Percentiles rank a stretch among this genome's conserved stretches.
Evolutionary conservation across 768 basidiomycete genomes (phyloP).

Genomic region (Tephrocybe sp.): DNA sequence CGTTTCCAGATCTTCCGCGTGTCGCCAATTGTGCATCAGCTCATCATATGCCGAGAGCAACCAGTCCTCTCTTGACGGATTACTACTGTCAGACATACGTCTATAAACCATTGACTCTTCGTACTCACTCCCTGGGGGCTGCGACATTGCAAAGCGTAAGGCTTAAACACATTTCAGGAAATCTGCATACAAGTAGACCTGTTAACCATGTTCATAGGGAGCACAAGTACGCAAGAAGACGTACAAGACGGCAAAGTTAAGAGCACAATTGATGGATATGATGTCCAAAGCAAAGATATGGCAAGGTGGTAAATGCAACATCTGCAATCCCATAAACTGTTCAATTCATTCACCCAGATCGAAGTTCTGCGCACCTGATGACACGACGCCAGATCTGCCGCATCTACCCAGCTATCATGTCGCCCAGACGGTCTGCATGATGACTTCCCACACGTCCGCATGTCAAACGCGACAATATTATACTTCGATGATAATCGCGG

Average conservation of each 20-base stretch:
- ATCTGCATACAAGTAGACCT: slow-evolving; percentile 37
- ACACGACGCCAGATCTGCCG: slow-evolving; percentile 72
- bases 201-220: neutral
- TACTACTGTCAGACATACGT: neutral
- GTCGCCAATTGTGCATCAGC: slow-evolving; percentile 60
- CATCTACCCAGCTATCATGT: slow-evolving; percentile 77
- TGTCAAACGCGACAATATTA: slow-evolving; percentile 78
- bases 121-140: slow-evolving; percentile 61
- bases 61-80: slow-evolving; percentile 52
- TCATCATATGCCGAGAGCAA: slow-evolving; percentile 65
- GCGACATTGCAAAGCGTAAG: slow-evolving; percentile 70
- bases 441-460: slow-evolving; percentile 63
- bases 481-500: slow-evolving; percentile 54
- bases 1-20: slow-evolving; percentile 62
- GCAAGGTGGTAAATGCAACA: slow-evolving; percentile 61
- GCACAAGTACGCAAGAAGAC: slow-evolving; percentile 32
- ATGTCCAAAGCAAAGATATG: slow-evolving; percentile 75
- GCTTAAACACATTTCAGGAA: slow-evolving; percentile 70
- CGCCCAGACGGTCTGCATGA: slow-evolving; percentile 48
- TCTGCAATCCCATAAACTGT: slow-evolving; percentile 31
- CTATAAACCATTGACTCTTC: too few species aligned
- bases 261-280: slow-evolving; percentile 52
- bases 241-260: slow-evolving; percentile 67
- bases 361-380: slow-evolving; percentile 47
- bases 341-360: neutral